A percentile compares a stretch with the other conserved stretches of the same genome.
These are phyloP conservation scores for Epichloe sp. DNA, from an alignment of 2,329 filamentous ascomycete genomes.

Conservation along the genomic window DNA sequence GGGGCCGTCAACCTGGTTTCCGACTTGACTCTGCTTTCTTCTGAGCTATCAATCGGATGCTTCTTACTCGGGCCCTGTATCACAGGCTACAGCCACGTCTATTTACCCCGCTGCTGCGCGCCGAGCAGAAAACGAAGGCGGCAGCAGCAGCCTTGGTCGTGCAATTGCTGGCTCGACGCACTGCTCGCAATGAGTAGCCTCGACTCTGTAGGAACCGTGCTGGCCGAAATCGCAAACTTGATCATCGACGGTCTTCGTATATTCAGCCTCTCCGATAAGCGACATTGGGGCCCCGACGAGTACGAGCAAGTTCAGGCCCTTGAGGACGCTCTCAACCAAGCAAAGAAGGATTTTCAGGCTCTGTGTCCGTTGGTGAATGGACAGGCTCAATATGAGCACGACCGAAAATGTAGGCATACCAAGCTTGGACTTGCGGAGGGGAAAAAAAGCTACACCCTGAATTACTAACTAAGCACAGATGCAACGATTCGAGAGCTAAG, in stretches of 20 bases:
- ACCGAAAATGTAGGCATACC: conserved; percentile 33
- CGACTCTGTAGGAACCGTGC: conserved; percentile 44
- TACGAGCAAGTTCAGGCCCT: conserved; percentile 44
- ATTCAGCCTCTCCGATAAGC: conserved; percentile 43
- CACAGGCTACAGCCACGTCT: too few relatives aligned
- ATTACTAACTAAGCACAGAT: conserved; percentile 20
- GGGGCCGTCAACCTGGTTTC: background rate
- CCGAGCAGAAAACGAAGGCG: background rate
- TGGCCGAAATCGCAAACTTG: conserved; percentile 43
- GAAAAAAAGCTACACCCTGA: background rate
- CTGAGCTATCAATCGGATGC: background rate
- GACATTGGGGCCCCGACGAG: conserved; percentile 45
- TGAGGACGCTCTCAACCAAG: conserved; percentile 42
- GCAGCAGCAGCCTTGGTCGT: background rate
- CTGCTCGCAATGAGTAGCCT: conserved; percentile 22
- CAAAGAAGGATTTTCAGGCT: conserved; percentile 47
- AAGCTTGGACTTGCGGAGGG: too few relatives aligned
- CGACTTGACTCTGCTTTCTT: background rate
- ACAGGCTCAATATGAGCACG: conserved; percentile 43
- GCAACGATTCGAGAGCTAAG: conserved; percentile 40
- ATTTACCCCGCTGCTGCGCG: background rate
- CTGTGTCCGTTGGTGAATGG: conserved; percentile 41
- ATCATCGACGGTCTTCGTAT: conserved; percentile 40
- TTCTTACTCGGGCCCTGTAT: background rate
- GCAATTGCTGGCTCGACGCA: background rate